phyloP scores from a whole-genome alignment of 139 green algal species.

The Ostreobium quekettii region DNA sequence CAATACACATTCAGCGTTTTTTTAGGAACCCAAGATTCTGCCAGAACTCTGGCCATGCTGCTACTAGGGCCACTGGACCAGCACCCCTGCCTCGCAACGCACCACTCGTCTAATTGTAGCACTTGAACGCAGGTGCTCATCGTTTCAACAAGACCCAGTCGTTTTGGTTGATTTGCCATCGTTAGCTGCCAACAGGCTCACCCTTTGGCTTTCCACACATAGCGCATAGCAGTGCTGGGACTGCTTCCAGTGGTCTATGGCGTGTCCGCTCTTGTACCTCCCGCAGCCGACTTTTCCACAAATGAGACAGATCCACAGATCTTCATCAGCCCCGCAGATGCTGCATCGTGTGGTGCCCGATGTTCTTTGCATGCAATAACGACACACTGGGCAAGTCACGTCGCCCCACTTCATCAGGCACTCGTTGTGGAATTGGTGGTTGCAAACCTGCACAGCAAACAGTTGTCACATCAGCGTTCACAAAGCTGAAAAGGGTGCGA shows the following conservation, averaged over 20 bases:
- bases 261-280: slow-evolving; percentile 75
- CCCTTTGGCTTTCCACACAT: slow-evolving; percentile 81
- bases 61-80: background rate
- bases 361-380: slow-evolving; percentile 57
- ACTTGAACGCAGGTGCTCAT: no score
- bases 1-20: background rate
- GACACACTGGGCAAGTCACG: slow-evolving; percentile 84
- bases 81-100: background rate
- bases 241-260: slow-evolving; percentile 72
- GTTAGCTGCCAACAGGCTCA: no score
- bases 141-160: no score
- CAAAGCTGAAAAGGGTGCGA: no score
- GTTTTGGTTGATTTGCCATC: no score
- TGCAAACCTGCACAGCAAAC: slow-evolving; percentile 71
- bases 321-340: slow-evolving; percentile 52
- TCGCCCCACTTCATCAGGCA: slow-evolving; percentile 87
- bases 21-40: background rate
- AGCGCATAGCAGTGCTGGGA: slow-evolving; percentile 86
- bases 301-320: slow-evolving; percentile 98
- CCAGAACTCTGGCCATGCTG: no score
- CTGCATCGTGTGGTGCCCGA: slow-evolving; percentile 48
- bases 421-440: slow-evolving; percentile 90
- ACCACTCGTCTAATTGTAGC: no score
- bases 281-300: slow-evolving; percentile 94
- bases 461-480: no score